Percentiles rank a stretch among this genome's conserved stretches.
phyloP scores from a whole-genome alignment of 2,329 filamentous ascomycete species.

The Botrytis cinerea region DNA sequence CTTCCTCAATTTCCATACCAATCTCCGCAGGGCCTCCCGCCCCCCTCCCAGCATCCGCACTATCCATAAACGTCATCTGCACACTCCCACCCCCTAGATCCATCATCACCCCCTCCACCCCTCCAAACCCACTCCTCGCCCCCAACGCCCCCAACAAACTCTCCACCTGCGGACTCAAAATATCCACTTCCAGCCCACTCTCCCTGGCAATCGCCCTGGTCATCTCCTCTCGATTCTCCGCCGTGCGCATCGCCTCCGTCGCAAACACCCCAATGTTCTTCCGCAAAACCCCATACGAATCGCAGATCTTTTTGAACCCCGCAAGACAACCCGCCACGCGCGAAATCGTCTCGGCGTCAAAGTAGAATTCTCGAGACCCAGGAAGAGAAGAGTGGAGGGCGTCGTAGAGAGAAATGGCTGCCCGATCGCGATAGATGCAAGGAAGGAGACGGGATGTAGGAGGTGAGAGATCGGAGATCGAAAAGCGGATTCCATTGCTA shows the following conservation, averaged over 20 bases:
- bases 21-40: slow-evolving; percentile 24
- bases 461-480: slow-evolving; percentile 77
- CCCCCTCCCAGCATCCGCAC: neutral
- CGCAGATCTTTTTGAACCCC: slow-evolving; percentile 71
- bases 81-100: slow-evolving; percentile 77
- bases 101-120: slow-evolving; percentile 78
- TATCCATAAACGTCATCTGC: slow-evolving; percentile 64
- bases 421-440: slow-evolving; percentile 76
- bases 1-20: neutral
- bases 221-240: slow-evolving; percentile 71
- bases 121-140: slow-evolving; percentile 70
- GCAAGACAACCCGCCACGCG: slow-evolving; percentile 67
- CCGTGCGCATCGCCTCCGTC: slow-evolving; percentile 85
- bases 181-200: slow-evolving; percentile 68
- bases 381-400: slow-evolving; percentile 60
- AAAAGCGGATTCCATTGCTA: slow-evolving; percentile 92
- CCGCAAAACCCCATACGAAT: slow-evolving; percentile 65
- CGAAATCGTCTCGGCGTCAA: slow-evolving; percentile 59
- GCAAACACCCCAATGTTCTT: slow-evolving; percentile 74
- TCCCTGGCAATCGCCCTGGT: slow-evolving; percentile 61
- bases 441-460: slow-evolving; percentile 70
- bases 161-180: slow-evolving; percentile 79
- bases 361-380: slow-evolving; percentile 42
- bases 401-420: slow-evolving; percentile 83
- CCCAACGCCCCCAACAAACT: slow-evolving; percentile 82